Conservation (phyloP, 1,284 basidiomycete genomes). For the Fomitopsis betulina region DNA sequence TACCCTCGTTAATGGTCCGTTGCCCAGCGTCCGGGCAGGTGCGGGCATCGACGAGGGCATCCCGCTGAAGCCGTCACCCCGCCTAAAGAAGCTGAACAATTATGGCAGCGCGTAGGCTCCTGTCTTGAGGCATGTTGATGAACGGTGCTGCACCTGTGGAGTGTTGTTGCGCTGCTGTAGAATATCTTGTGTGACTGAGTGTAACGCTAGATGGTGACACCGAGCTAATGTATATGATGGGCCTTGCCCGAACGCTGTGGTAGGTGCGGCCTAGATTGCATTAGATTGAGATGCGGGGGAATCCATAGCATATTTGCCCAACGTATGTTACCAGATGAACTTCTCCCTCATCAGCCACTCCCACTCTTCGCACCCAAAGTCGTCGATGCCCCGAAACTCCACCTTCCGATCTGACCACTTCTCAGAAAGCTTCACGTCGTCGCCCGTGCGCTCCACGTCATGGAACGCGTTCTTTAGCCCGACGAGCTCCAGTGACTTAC, state of each 20-base stretch:
- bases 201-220: not conserved
- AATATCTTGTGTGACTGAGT: not conserved
- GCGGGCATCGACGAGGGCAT: slow-evolving; percentile 28
- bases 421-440: not conserved
- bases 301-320: not conserved
- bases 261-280: too few relatives aligned
- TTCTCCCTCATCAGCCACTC: not conserved
- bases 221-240: too few relatives aligned
- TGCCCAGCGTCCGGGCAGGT: slow-evolving; percentile 13
- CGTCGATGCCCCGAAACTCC: not conserved
- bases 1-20: slow-evolving; percentile 27
- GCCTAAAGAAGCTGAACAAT: not conserved
- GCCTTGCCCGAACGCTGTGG: too few relatives aligned
- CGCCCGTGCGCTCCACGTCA: not conserved
- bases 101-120: not conserved
- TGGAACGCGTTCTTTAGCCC: not conserved
- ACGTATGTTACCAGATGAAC: not conserved
- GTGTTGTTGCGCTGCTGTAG: not conserved
- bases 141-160: not conserved
- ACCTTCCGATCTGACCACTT: not conserved
- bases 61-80: slow-evolving; percentile 31
- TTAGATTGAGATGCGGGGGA: not conserved
- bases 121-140: too few relatives aligned
- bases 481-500: not conserved
- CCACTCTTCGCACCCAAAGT: not conserved